Conservation (phyloP, 2,329 filamentous ascomycete species). For the Venturia oleaginea region DNA sequence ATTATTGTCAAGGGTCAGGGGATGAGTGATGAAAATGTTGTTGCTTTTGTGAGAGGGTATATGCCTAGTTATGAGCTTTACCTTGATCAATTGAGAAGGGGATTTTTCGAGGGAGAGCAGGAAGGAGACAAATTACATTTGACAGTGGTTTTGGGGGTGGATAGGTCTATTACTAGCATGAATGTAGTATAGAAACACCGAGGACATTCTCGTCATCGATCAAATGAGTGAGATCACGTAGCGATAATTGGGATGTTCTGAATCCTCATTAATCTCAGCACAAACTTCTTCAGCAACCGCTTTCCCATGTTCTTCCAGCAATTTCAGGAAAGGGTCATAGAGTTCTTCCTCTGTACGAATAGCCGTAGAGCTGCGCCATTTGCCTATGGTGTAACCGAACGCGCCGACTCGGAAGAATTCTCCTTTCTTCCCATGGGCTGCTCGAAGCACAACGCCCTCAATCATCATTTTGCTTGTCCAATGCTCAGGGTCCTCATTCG, state of each 20-base stretch:
- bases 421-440: neutral
- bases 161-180: neutral
- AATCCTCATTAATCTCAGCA: neutral
- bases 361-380: neutral
- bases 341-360: neutral
- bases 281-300: neutral
- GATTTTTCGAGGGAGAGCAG: constrained; percentile 29
- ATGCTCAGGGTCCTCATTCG: neutral
- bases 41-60: constrained; percentile 63
- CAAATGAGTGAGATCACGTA: neutral
- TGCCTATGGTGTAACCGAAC: neutral
- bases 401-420: neutral
- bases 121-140: neutral
- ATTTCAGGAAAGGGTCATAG: neutral
- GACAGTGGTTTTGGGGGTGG: neutral
- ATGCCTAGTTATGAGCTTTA: constrained; percentile 44
- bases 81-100: constrained; percentile 34
- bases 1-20: constrained; percentile 58
- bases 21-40: constrained; percentile 75
- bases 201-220: neutral
- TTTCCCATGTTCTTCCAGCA: neutral
- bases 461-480: neutral
- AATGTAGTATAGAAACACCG: neutral
- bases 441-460: neutral
- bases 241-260: neutral